These are phyloP conservation scores for Herpetospermum pedunculosum DNA, from an alignment of 306 rosid species.

Conservation along the genomic window DNA sequence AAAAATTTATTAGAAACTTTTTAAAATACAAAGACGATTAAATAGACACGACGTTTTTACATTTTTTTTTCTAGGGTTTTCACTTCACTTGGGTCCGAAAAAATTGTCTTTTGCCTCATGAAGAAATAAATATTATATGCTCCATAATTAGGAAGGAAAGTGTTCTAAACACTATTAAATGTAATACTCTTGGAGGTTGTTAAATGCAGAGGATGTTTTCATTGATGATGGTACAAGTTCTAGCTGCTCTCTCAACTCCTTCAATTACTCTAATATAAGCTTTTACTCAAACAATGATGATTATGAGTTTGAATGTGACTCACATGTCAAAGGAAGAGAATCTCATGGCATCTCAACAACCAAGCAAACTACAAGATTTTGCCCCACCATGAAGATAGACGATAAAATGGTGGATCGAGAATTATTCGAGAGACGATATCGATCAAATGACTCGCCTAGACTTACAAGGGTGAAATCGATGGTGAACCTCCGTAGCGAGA, in stretches of 20 bases:
- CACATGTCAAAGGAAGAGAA: slow-evolving; percentile 13
- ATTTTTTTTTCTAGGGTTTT: background rate
- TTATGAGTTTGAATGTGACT: slow-evolving; percentile 17
- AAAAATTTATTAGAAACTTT: no score
- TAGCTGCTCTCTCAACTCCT: slow-evolving; percentile 42
- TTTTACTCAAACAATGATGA: slow-evolving; percentile 35
- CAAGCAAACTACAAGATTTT: slow-evolving; percentile 49
- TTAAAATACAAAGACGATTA: no score
- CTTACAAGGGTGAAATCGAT: slow-evolving; percentile 28
- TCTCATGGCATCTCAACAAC: slow-evolving; percentile 10
- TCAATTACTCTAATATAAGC: slow-evolving; percentile 35
- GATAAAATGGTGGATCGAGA: background rate
- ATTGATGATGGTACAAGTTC: slow-evolving; percentile 48
- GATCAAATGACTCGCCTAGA: background rate
- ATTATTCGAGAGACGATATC: background rate
- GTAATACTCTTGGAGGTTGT: background rate
- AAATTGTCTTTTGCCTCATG: background rate
- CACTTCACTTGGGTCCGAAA: background rate
- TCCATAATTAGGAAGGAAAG: background rate
- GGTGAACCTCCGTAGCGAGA: slow-evolving; percentile 37
- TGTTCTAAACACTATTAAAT: background rate
- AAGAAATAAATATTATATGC: background rate
- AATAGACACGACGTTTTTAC: no score
- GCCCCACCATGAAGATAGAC: slow-evolving; percentile 32
- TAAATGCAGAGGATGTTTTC: slow-evolving; percentile 24